Conservation (phyloP, 2,329 filamentous ascomycete genomes). For the Xylariaceae sp. region DNA sequence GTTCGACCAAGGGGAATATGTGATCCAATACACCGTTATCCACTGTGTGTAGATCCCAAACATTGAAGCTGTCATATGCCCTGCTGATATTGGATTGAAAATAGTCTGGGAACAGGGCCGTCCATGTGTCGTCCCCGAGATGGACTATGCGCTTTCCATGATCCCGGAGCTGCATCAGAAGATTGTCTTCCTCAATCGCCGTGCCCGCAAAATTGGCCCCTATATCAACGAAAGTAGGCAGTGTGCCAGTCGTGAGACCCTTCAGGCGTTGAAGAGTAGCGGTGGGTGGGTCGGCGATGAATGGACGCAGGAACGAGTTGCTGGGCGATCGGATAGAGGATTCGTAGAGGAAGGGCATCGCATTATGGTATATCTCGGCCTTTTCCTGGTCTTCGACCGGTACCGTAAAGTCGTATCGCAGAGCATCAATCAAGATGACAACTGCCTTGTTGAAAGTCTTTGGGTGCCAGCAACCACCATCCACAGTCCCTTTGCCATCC, state of each 20-base stretch:
- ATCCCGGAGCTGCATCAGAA: constrained; percentile 62
- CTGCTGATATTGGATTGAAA: constrained; percentile 83
- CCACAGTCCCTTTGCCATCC: constrained; percentile 38
- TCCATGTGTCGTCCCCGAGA: constrained; percentile 97
- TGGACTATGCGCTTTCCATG: constrained; percentile 76
- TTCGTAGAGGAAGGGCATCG: constrained; percentile 82
- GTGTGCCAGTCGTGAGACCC: constrained; percentile 87
- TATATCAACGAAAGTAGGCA: constrained; percentile 90
- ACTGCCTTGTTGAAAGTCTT: constrained; percentile 91
- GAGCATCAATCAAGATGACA: constrained; percentile 84
- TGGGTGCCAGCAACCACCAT: constrained; percentile 89
- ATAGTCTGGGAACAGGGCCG: constrained; percentile 85
- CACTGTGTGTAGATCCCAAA: constrained; percentile 95
- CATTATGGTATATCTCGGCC: constrained; percentile 73
- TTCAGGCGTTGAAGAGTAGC: constrained; percentile 90
- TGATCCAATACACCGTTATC: constrained; percentile 93
- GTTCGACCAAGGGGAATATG: constrained; percentile 74
- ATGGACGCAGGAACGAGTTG: constrained; percentile 86
- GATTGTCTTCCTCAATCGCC: constrained; percentile 88
- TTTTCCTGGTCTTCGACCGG: constrained; percentile 58
- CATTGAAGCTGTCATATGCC: constrained; percentile 95
- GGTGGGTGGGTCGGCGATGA: constrained; percentile 95
- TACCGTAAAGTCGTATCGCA: constrained; percentile 95
- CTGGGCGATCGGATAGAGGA: constrained; percentile 68
- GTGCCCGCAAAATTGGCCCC: constrained; percentile 95